Evolutionary conservation across 1,139 yeast species (phyloP), one percentile per base, ranked within the genome.

Genomic region (Chernovozyma aurita): DNA sequence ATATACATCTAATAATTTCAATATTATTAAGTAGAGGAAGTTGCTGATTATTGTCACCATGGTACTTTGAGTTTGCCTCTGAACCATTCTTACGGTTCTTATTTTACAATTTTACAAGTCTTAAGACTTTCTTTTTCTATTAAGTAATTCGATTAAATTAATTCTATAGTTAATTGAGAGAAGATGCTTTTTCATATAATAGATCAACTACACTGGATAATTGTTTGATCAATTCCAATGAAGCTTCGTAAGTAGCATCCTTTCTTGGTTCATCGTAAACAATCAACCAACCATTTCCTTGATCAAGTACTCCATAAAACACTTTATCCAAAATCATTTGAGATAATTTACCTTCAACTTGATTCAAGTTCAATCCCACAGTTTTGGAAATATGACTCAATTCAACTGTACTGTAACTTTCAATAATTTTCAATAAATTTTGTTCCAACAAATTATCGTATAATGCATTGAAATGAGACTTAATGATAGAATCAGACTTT

Each of bases 221-320:
- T 54, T 86, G 85, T 57, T 85, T 85, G 39, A 94, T 80, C 50
- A 95, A 78, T 41, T 85, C 95, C 47, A 92, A 75, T 28, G 95
- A 85, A 34, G 92, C 80, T 46, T 85, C 95, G 55, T 92, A 94
- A 32, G 95, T 82, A 30, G 88, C 86, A 59, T 92, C 97, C 44
- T 80, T 78, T 55, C 78, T 79, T 33, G 96, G 96, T 54, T 90
- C 87, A 43, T 87, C 95, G 53, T 86, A 92, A 41, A 92, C 79
- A 48, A 88, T 82, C 49, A 92, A 75, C 96, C 97, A 92, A 5
- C 98, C 98, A 57, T 90, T 90, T 32, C 98, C 98, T 67, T 92
- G 99, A 59, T 92, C 98, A 50, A 92, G 72, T 32, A 94, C 97
- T 33, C 98, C 99, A 53, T 83, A 85, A 51, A 94, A 87, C 13